Conservation (phyloP, 2,329 filamentous ascomycete genomes). For the Mycosphaerella sp. region DNA sequence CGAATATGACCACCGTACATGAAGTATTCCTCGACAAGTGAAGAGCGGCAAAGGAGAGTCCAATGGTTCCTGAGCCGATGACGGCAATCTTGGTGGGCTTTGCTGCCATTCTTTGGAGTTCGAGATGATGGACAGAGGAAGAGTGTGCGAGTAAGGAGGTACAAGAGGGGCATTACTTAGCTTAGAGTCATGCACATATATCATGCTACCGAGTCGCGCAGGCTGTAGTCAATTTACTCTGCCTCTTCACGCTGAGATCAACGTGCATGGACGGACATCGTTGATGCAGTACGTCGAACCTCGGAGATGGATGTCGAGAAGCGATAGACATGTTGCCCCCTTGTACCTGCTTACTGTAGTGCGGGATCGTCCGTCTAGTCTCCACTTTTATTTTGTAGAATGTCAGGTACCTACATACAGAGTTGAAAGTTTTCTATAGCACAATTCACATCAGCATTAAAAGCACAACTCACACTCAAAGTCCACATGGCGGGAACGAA, state of each 20-base stretch:
- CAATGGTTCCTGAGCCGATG: constrained; percentile 47
- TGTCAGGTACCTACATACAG: no score
- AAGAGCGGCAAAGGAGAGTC: constrained; percentile 51
- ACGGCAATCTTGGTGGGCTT: constrained; percentile 34
- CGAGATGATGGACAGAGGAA: neutral
- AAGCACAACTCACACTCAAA: neutral
- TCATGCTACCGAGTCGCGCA: neutral
- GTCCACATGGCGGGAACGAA: constrained; percentile 25
- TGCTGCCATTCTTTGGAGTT: neutral
- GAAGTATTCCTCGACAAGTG: constrained; percentile 43
- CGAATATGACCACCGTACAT: constrained; percentile 44
- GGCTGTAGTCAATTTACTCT: neutral
- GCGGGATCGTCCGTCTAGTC: neutral
- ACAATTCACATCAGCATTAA: neutral
- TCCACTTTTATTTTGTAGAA: neutral
- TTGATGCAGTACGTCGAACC: neutral
- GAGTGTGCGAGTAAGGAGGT: neutral
- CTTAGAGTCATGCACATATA: neutral
- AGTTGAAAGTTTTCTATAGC: neutral
- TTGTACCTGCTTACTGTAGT: neutral
- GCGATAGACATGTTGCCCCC: neutral
- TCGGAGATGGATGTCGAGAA: neutral
- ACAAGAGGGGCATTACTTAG: neutral
- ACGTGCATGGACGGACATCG: neutral
- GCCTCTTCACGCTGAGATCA: neutral